These are phyloP conservation scores for Phalaenopsis aphrodite DNA, from an alignment of 106 monocot species.

Conservation along the genomic window DNA sequence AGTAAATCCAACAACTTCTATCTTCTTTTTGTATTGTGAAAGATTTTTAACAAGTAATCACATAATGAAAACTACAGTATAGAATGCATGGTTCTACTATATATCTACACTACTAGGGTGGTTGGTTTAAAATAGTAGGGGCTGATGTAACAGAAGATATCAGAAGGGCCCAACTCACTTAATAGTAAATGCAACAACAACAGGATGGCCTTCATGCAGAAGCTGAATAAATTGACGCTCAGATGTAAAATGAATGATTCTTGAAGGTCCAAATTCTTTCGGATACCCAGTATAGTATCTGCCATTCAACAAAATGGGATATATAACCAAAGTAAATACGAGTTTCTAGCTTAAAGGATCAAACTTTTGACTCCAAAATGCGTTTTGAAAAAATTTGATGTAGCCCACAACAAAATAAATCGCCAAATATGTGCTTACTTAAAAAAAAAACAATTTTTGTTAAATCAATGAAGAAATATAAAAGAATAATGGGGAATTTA, in stretches of 20 bases:
- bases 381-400: not conserved
- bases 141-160: not conserved
- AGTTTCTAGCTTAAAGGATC: not conserved
- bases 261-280: constrained; percentile 74
- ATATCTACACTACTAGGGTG: not conserved
- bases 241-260: constrained; percentile 71
- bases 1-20: not conserved
- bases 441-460: not conserved
- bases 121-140: not conserved
- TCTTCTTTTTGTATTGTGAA: not conserved
- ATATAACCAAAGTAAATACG: not conserved
- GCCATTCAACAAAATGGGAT: not conserved
- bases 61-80: not conserved
- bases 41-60: too few species aligned
- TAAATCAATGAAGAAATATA: not conserved
- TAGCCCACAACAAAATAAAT: not conserved
- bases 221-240: constrained; percentile 89
- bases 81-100: not conserved
- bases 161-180: constrained; percentile 25
- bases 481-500: not conserved
- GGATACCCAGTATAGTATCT: constrained; percentile 97
- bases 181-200: constrained; percentile 85
- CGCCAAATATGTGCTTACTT: not conserved
- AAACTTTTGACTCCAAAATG: not conserved
- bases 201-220: constrained; percentile 73